A percentile compares a stretch with the other conserved stretches of the same genome.
Evolutionary conservation across 192 early-diverging fungal species (phyloP).

Genomic region (Coemansia sp.): DNA sequence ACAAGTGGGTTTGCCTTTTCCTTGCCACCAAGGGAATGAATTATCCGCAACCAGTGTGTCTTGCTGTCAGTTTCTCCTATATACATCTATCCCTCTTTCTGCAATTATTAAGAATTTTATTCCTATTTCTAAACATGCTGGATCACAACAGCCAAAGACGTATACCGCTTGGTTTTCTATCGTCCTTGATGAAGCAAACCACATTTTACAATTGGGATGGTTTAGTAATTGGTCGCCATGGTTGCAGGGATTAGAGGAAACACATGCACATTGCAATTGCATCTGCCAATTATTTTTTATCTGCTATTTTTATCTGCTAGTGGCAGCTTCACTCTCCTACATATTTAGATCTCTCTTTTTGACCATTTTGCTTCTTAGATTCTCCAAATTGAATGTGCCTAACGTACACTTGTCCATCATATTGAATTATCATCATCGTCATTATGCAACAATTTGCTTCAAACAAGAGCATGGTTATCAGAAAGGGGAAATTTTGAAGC

Average conservation of each 20-base stretch:
- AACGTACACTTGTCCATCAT: neutral
- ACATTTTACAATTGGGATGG: too few species aligned
- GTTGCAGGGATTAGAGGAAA: too few species aligned
- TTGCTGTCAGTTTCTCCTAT: neutral
- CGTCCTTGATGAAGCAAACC: neutral
- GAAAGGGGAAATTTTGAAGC: neutral
- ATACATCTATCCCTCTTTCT: neutral
- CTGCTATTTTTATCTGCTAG: too few species aligned
- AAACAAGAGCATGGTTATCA: conserved; percentile 1
- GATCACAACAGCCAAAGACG: neutral
- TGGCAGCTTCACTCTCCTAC: too few species aligned
- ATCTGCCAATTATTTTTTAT: too few species aligned
- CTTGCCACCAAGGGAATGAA: too few species aligned
- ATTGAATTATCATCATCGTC: neutral
- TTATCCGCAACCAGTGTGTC: neutral
- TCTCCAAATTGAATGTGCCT: neutral
- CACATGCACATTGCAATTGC: too few species aligned
- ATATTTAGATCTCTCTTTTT: too few species aligned
- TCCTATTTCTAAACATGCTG: neutral
- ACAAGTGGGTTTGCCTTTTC: neutral
- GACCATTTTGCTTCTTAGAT: neutral
- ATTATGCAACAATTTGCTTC: neutral
- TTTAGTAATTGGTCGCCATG: too few species aligned
- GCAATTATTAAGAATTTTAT: neutral
- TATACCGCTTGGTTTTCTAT: too few species aligned